Evolutionary conservation across 1,139 yeast species (phyloP).

Genomic region (Nadsonia starkeyi-henricii): DNA sequence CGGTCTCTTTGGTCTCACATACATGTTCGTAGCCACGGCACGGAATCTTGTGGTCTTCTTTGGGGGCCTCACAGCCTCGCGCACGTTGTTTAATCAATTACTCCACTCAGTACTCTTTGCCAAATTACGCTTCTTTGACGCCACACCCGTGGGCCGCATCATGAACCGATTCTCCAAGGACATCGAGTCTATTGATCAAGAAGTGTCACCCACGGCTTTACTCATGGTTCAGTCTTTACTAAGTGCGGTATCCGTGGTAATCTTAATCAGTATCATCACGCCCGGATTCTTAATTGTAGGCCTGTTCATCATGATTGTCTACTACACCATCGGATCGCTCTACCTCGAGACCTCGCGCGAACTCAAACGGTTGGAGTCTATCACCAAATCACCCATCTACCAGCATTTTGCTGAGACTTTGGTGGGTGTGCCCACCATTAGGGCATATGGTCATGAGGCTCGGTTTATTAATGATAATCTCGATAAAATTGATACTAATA

Average conservation of each 20-base stretch:
- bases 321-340: conserved; percentile 56
- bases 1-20: conserved; percentile 50
- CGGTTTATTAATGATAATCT: conserved; percentile 70
- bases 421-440: conserved; percentile 76
- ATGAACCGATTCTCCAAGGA: conserved; percentile 96
- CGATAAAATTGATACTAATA: conserved; percentile 62
- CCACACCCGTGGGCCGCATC: conserved; percentile 91
- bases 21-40: conserved; percentile 39
- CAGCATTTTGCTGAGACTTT: conserved; percentile 89
- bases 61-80: conserved; percentile 71
- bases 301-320: conserved; percentile 43
- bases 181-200: conserved; percentile 88
- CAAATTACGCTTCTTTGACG: conserved; percentile 76
- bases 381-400: conserved; percentile 83
- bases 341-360: conserved; percentile 75
- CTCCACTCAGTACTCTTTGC: conserved; percentile 56
- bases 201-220: conserved; percentile 60
- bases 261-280: conserved; percentile 65
- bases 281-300: conserved; percentile 79
- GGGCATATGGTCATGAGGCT: conserved; percentile 86
- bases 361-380: conserved; percentile 73
- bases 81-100: conserved; percentile 53
- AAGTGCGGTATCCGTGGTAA: conserved; percentile 53
- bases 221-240: conserved; percentile 55
- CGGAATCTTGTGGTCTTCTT: conserved; percentile 48